A percentile compares a stretch with the other conserved stretches of the same genome.
These are phyloP conservation scores for Fraxinus angustifolia DNA, from an alignment of 305 asterid species.

Conservation along the genomic window DNA sequence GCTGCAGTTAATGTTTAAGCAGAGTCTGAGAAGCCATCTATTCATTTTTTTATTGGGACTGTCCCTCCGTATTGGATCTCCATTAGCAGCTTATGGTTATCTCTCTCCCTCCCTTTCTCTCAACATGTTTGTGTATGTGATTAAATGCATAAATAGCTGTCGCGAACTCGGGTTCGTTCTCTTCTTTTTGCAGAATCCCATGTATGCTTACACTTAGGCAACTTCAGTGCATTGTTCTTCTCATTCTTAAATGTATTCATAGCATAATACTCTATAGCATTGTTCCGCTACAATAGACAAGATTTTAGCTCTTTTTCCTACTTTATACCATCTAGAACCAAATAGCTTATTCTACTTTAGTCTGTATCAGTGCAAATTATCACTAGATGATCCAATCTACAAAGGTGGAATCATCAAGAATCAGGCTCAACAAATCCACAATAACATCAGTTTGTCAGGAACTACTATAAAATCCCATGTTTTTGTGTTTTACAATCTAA, in stretches of 20 bases:
- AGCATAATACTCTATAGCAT: background rate
- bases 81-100: slow-evolving; percentile 21
- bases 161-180: background rate
- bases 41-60: slow-evolving; percentile 22
- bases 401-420: slow-evolving; percentile 39
- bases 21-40: slow-evolving; percentile 19
- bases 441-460: background rate
- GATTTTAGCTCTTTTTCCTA: background rate
- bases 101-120: background rate
- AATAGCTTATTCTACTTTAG: background rate
- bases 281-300: background rate
- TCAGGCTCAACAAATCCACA: slow-evolving; percentile 5
- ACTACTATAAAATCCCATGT: slow-evolving; percentile 16
- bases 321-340: background rate
- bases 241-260: background rate
- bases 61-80: slow-evolving; percentile 13
- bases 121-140: background rate
- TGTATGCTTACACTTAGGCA: slow-evolving; percentile 32
- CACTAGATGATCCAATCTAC: slow-evolving; percentile 41
- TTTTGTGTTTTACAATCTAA: slow-evolving; percentile 33
- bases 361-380: slow-evolving; percentile 37
- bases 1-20: background rate
- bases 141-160: background rate
- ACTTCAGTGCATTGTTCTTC: background rate
- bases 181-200: slow-evolving; percentile 19